Percentiles rank a stretch among this genome's conserved stretches.
phyloP scores from a whole-genome alignment of 352 stramenopile species.

The Phytophthora constricta region DNA sequence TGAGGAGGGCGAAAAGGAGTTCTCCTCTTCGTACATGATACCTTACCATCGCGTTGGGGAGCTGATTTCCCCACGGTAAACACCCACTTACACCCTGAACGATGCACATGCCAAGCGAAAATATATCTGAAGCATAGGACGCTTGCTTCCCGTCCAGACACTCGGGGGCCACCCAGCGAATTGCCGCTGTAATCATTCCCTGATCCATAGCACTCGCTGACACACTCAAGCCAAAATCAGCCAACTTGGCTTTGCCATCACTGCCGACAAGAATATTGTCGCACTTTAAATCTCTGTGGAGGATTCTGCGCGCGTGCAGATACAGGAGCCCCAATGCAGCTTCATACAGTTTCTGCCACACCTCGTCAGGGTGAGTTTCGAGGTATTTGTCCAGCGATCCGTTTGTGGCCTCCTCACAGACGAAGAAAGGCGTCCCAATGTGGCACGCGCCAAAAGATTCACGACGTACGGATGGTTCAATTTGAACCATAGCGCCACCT shows the following conservation, averaged over 20 bases:
- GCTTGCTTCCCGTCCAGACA: neutral
- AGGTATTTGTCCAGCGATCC: neutral
- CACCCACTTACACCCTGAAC: neutral
- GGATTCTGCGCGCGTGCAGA: slow-evolving; percentile 8
- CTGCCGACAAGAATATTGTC: slow-evolving; percentile 15
- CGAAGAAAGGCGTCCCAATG: neutral
- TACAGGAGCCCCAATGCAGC: slow-evolving; percentile 8
- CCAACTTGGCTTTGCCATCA: slow-evolving; percentile 9
- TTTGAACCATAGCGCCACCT: neutral
- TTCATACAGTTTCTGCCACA: slow-evolving; percentile 5
- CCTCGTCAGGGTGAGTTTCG: neutral
- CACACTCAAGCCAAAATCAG: slow-evolving; percentile 12
- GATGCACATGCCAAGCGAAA: neutral
- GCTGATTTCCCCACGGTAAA: neutral
- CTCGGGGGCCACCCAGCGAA: neutral
- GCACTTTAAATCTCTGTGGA: slow-evolving; percentile 18
- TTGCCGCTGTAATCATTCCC: no score
- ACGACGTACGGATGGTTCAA: neutral
- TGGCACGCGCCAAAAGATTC: neutral
- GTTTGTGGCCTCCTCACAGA: neutral
- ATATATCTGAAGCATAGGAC: neutral
- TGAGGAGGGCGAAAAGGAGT: neutral
- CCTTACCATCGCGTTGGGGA: neutral
- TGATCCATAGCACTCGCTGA: neutral
- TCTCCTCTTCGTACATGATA: neutral